A percentile compares a stretch with the other conserved stretches of the same genome.
Conservation (phyloP, 163 green algal species). For the Prototheca cutis region DNA sequence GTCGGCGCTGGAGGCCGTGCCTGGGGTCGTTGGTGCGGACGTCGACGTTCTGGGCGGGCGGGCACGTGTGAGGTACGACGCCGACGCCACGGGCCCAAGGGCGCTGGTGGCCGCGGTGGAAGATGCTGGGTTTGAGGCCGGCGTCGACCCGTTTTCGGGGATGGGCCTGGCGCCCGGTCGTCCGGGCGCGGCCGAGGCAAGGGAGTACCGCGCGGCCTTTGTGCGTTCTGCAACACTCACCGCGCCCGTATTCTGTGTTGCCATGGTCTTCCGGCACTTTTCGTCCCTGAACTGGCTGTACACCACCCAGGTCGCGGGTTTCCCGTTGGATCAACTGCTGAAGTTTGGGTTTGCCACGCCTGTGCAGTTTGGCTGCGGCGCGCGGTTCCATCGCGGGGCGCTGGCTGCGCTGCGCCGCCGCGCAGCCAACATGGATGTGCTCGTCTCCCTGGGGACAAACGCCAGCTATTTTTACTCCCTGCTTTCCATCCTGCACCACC, state of each 20-base stretch:
- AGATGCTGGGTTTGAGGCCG: conserved; percentile 58
- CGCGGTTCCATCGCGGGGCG: conserved; percentile 75
- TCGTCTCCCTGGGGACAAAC: conserved; percentile 88
- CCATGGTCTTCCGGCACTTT: conserved; percentile 22
- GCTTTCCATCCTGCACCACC: conserved; percentile 64
- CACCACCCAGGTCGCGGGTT: conserved; percentile 35
- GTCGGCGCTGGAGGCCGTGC: conserved; percentile 24
- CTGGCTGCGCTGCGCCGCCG: conserved; percentile 39
- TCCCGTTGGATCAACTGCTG: conserved; percentile 52
- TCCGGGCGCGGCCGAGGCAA: conserved; percentile 48
- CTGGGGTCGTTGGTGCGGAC: conserved; percentile 35
- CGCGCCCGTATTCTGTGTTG: conserved; percentile 69
- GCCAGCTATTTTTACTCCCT: conserved; percentile 78
- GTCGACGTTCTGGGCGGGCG: conserved; percentile 20
- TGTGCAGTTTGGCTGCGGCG: conserved; percentile 84
- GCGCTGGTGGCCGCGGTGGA: conserved; percentile 65
- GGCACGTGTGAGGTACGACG: conserved; percentile 43
- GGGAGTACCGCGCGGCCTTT: conserved; percentile 53
- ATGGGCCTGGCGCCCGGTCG: conserved; percentile 1
- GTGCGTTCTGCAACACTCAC: conserved; percentile 56
- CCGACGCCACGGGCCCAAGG: conserved; percentile 52
- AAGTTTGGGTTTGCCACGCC: conserved; percentile 83
- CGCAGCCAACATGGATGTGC: conserved; percentile 93
- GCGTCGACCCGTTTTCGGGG: conserved; percentile 7
- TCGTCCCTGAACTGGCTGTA: conserved; percentile 16